Evolutionary conservation across 306 rosid genomes (phyloP), one percentile per base, ranked within the genome.

Genomic region (Sindora glabra): DNA sequence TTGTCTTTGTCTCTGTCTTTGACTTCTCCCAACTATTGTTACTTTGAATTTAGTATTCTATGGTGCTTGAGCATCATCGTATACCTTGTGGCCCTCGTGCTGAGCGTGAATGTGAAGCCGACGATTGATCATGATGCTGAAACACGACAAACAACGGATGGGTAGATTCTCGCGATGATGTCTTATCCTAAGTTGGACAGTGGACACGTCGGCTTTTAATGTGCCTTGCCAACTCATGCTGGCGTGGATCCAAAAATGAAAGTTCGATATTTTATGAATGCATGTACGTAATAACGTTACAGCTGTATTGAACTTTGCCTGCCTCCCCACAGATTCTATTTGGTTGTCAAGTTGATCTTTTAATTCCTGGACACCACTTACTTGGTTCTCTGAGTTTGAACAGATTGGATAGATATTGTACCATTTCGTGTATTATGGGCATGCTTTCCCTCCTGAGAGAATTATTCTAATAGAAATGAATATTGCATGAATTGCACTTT

Each of bases 201-300:
- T 46, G 2, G 27, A 37, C 59, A 41, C 10, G 34, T 19, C 62
- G 5, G 45, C 21, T 27, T 12, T 16, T 33, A 8, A 6, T 14
- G 40, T 62, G 8, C 26, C 30, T 39, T 59, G 72, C 50, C 77
- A 73, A 44, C 78, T 52, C 78, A 73, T 73, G 73, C 78, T 73
- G 37, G 64, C 78, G 78, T 73, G 78, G 78, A 73, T 65, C 78
- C 78, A 51, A 65, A 18, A 64, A 72, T 49, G 72, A 72, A 58
- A 72, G 16, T 15, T 25, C 11, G 8, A 41, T 10, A 30, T 39
- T 53, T 36, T 32, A 18, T 61, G 63, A 63, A 61, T 61, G 63
- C 69, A 61, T 47, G 63, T 36, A 33, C 40, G 17, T 27, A 15
- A n/a, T n/a, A n/a, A 46, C 51, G 58, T 56, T 63, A 71, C 77